Percentiles rank a stretch among this genome's conserved stretches.
These are phyloP conservation scores for Seiridium unicorne DNA, from an alignment of 2,329 filamentous ascomycete species.

Conservation along the genomic window DNA sequence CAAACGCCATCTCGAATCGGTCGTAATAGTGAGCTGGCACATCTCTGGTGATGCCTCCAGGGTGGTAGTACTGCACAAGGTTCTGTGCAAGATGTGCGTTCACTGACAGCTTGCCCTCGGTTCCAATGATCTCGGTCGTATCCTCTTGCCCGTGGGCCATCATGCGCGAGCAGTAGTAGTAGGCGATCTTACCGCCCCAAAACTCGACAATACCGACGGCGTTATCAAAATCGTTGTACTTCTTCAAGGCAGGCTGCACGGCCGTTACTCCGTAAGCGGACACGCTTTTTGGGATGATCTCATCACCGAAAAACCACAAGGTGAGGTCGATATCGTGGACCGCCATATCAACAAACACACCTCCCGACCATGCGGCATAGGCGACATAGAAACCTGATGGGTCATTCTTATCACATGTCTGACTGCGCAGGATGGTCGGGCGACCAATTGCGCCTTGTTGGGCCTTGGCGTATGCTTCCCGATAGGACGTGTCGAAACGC, in stretches of 20 bases:
- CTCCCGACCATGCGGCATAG: conserved; percentile 64
- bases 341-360: conserved; percentile 69
- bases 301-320: conserved; percentile 61
- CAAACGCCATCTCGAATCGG: conserved; percentile 61
- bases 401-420: conserved; percentile 67
- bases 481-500: conserved; percentile 66
- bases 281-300: conserved; percentile 52
- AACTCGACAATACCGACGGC: conserved; percentile 67
- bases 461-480: conserved; percentile 54
- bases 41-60: conserved; percentile 53
- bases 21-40: conserved; percentile 62
- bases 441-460: conserved; percentile 56
- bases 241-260: conserved; percentile 54
- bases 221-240: conserved; percentile 61
- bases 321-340: conserved; percentile 69
- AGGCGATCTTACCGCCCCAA: conserved; percentile 59
- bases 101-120: conserved; percentile 60
- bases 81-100: conserved; percentile 56
- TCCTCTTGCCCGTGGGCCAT: conserved; percentile 69
- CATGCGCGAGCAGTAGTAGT: conserved; percentile 64
- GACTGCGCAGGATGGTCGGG: conserved; percentile 59
- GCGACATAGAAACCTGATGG: conserved; percentile 66
- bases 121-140: conserved; percentile 66
- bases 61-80: conserved; percentile 54
- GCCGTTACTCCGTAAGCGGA: conserved; percentile 57